These are phyloP conservation scores for Ceratocystis alfenasii DNA, from an alignment of 2,329 filamentous ascomycete genomes.

Conservation along the genomic window DNA sequence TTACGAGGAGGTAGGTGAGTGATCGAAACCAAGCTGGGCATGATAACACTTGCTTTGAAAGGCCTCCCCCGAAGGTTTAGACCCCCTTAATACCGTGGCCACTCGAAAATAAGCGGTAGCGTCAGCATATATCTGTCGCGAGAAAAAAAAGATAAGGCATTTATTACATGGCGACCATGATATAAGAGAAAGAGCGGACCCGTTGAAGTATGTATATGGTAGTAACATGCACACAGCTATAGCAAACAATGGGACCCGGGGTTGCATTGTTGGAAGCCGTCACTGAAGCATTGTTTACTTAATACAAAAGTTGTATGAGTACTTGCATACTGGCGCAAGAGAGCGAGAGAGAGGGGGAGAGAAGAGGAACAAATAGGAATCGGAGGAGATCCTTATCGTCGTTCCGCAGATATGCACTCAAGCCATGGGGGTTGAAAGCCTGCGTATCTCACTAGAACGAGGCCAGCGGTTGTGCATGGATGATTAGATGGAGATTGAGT, in stretches of 20 bases:
- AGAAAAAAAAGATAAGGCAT: no score
- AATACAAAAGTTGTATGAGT: neutral
- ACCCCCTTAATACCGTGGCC: no score
- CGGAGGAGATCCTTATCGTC: neutral
- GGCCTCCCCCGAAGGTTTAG: no score
- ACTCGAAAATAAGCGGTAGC: no score
- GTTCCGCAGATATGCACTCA: neutral
- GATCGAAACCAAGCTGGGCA: neutral
- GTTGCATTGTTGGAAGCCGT: neutral
- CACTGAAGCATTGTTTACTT: neutral
- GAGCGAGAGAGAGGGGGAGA: neutral
- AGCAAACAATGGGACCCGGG: neutral
- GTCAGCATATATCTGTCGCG: no score
- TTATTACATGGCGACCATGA: no score
- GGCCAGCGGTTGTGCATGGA: constrained; percentile 1
- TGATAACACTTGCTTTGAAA: neutral
- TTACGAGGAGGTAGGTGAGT: neutral
- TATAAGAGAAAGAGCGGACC: no score
- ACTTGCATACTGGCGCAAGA: neutral
- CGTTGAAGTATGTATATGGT: no score
- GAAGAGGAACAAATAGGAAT: neutral
- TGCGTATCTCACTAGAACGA: neutral
- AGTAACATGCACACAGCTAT: neutral
- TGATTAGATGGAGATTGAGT: neutral
- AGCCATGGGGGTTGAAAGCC: neutral